A percentile compares a stretch with the other conserved stretches of the same genome.
phyloP scores from a whole-genome alignment of 2,329 filamentous ascomycete species.

The Zasmidium citrigriseum region DNA sequence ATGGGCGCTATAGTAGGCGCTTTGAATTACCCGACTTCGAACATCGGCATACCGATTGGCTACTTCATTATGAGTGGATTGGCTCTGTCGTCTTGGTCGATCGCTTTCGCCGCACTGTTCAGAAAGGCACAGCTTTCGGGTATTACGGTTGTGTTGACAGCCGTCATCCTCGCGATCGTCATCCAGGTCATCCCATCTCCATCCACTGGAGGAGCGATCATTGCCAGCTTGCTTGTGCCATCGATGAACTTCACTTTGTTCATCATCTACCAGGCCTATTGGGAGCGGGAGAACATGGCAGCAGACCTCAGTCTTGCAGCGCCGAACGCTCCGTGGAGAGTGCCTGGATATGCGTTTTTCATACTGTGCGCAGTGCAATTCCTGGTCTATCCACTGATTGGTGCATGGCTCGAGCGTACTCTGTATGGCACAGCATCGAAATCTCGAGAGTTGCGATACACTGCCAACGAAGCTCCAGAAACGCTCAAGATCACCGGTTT shows the following conservation, averaged over 20 bases:
- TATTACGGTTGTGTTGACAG: constrained; percentile 72
- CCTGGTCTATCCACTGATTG: constrained; percentile 73
- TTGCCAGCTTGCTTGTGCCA: constrained; percentile 76
- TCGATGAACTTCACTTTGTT: constrained; percentile 89
- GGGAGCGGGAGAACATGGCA: constrained; percentile 62
- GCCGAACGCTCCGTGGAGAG: constrained; percentile 58
- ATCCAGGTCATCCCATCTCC: constrained; percentile 71
- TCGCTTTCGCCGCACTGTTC: constrained; percentile 82
- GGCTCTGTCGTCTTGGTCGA: constrained; percentile 75
- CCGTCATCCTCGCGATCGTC: constrained; percentile 75
- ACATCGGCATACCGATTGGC: constrained; percentile 46
- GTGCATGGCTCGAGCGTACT: constrained; percentile 69
- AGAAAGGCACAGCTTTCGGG: constrained; percentile 85
- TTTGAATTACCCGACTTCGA: constrained; percentile 53
- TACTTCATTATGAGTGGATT: constrained; percentile 77
- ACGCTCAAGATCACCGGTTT: constrained; percentile 73
- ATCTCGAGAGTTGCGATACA: constrained; percentile 45
- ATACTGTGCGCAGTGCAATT: constrained; percentile 77
- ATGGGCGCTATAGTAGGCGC: constrained; percentile 69
- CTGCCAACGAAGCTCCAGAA: constrained; percentile 29
- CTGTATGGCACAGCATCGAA: constrained; percentile 74
- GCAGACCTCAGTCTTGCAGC: constrained; percentile 64
- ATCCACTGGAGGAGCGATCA: constrained; percentile 63
- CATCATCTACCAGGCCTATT: constrained; percentile 75
- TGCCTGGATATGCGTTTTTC: constrained; percentile 77